phyloP scores from a whole-genome alignment of 164 flowering plant species.

The Macadamia tetraphylla region DNA sequence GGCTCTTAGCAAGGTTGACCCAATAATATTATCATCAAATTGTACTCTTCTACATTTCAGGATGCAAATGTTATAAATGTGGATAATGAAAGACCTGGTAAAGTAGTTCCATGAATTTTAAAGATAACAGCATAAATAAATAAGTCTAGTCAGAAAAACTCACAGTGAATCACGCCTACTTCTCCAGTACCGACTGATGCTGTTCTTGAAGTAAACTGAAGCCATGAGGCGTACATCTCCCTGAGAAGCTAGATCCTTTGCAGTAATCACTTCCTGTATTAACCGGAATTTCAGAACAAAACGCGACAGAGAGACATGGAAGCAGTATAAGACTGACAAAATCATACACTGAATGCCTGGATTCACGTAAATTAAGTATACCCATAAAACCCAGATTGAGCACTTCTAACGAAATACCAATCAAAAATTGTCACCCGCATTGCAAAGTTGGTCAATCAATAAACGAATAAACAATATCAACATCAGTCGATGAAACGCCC shows the following conservation, averaged over 20 bases:
- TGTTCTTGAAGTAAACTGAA: constrained; percentile 85
- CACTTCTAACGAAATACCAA: constrained; percentile 1
- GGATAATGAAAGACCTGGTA: neutral
- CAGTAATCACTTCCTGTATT: constrained; percentile 77
- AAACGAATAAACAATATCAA: neutral
- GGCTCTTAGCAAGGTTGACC: no score
- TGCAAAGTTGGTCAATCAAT: neutral
- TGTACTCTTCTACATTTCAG: no score
- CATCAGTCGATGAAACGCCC: constrained; percentile 12
- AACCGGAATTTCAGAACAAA: constrained; percentile 1
- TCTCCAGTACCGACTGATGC: constrained; percentile 82
- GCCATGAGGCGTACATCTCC: constrained; percentile 83
- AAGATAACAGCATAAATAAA: neutral
- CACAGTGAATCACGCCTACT: constrained; percentile 59
- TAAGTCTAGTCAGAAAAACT: constrained; percentile 7
- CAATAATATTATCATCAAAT: no score
- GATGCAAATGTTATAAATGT: no score
- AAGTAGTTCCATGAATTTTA: neutral
- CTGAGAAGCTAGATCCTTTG: constrained; percentile 64
- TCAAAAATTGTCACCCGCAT: neutral
- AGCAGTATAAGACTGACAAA: neutral
- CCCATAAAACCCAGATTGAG: neutral
- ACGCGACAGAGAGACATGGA: neutral
- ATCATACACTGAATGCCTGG: neutral
- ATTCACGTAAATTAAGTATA: neutral